These are phyloP conservation scores for Boletus rubescentipes DNA, from an alignment of 768 basidiomycete species.

Conservation along the genomic window DNA sequence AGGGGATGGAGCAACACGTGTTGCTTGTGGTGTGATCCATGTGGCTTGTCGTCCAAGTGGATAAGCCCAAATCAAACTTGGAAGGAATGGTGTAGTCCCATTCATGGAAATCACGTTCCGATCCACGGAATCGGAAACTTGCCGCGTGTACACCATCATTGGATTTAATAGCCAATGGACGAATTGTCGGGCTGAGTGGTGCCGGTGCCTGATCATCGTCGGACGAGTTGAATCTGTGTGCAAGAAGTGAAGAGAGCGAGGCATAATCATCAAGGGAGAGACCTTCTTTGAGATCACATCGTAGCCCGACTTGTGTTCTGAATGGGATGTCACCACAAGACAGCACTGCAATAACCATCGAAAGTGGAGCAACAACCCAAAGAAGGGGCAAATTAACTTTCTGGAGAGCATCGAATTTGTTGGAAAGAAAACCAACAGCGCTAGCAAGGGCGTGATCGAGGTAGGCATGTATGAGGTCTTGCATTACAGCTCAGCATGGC, in stretches of 20 bases:
- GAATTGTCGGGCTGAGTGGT: not conserved
- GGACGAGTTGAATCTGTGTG: not conserved
- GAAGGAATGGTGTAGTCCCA: too few species aligned
- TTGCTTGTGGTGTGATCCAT: not conserved
- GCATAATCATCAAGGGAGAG: not conserved
- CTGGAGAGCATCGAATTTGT: not conserved
- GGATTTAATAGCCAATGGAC: not conserved
- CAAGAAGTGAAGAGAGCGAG: not conserved
- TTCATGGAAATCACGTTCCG: too few species aligned
- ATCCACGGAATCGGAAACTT: too few species aligned
- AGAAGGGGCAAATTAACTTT: not conserved
- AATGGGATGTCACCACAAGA: not conserved
- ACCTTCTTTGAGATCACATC: not conserved
- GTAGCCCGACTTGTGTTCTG: not conserved
- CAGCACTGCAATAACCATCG: not conserved
- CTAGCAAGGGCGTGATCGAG: conserved; percentile 33
- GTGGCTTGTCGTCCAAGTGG: too few species aligned
- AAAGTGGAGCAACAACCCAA: not conserved
- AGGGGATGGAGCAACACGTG: not conserved
- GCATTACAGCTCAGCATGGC: conserved; percentile 35
- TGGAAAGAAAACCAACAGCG: not conserved
- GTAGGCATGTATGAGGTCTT: conserved; percentile 31
- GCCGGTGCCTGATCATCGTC: not conserved
- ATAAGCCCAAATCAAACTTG: too few species aligned
- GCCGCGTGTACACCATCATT: too few species aligned